Conservation (phyloP, 768 basidiomycete genomes). For the Pulveroboletus sp. region DNA sequence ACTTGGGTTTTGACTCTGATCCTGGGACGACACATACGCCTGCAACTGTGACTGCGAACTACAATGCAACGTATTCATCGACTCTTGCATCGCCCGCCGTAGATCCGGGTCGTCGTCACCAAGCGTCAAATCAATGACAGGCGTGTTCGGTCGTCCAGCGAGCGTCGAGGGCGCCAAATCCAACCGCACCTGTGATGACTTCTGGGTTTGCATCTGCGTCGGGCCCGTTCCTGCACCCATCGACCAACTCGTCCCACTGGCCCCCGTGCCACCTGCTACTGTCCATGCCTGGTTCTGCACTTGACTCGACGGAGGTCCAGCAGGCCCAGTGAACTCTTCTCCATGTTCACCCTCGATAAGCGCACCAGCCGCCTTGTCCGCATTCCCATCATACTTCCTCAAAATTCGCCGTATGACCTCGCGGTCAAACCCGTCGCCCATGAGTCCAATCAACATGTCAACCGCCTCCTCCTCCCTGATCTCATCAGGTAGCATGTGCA, state of each 20-base stretch:
- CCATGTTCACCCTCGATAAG: constrained; percentile 50
- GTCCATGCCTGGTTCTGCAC: constrained; percentile 14
- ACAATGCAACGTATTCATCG: constrained; percentile 37
- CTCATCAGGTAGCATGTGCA: constrained; percentile 21
- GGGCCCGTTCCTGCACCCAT: not conserved
- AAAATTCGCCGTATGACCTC: constrained; percentile 52
- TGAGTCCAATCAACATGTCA: constrained; percentile 32
- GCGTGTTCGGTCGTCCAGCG: constrained; percentile 23
- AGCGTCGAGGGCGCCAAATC: constrained; percentile 8
- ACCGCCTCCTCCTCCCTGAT: constrained; percentile 30
- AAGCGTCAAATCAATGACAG: constrained; percentile 55
- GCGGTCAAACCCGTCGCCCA: constrained; percentile 38
- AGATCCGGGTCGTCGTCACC: constrained; percentile 49
- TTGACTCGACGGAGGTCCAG: not conserved
- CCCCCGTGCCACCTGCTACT: not conserved
- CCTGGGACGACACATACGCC: constrained; percentile 6
- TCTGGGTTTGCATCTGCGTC: not conserved
- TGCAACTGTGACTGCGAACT: constrained; percentile 23
- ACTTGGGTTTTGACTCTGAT: not conserved
- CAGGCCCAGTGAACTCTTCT: constrained; percentile 20
- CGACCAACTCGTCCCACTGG: constrained; percentile 3
- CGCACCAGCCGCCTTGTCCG: constrained; percentile 51
- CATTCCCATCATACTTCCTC: constrained; percentile 55
- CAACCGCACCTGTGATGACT: constrained; percentile 10
- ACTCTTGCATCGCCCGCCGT: constrained; percentile 49